A percentile compares a stretch with the other conserved stretches of the same genome.
Evolutionary conservation across 805 yeast genomes (phyloP).

Genomic region (Lachancea dasiensis): DNA sequence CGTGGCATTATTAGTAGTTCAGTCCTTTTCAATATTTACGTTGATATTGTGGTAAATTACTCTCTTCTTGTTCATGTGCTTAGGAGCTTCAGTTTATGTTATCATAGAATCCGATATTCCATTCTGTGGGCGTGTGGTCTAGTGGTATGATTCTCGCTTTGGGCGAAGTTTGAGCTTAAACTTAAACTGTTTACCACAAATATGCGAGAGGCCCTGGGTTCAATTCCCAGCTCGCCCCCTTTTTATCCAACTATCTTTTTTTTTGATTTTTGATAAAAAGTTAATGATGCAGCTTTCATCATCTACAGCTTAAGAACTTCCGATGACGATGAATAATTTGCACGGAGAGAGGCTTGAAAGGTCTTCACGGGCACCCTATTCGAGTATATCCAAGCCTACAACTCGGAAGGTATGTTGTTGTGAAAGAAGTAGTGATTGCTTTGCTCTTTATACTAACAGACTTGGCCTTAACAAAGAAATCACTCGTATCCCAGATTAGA

Average conservation of each 20-base stretch:
- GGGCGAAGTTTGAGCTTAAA: conserved; percentile 20
- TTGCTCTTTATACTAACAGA: background rate
- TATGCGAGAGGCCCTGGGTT: conserved; percentile 59
- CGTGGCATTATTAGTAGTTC: too few species aligned
- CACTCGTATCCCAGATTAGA: conserved; percentile 8
- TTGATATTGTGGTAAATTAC: too few species aligned
- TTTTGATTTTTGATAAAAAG: conserved; percentile 6
- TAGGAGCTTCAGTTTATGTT: too few species aligned
- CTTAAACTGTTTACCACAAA: conserved; percentile 11
- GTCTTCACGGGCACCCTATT: conserved; percentile 17
- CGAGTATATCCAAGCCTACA: conserved; percentile 9
- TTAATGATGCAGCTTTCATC: background rate
- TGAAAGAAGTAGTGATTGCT: too few species aligned
- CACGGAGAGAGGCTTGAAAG: conserved; percentile 1
- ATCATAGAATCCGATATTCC: too few species aligned
- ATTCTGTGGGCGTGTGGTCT: conserved; percentile 39
- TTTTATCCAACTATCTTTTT: conserved; percentile 8
- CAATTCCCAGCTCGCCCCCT: conserved; percentile 48
- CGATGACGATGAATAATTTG: conserved; percentile 3
- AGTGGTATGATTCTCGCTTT: conserved; percentile 38
- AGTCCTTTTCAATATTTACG: too few species aligned
- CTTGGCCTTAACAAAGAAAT: conserved; percentile 1
- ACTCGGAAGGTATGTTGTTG: conserved; percentile 9
- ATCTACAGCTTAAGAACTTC: too few species aligned
- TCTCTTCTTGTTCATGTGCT: background rate